Evolutionary conservation across 441 rosid genomes (phyloP), one percentile per base, ranked within the genome.

Genomic region (Theobroma grandiflorum): DNA sequence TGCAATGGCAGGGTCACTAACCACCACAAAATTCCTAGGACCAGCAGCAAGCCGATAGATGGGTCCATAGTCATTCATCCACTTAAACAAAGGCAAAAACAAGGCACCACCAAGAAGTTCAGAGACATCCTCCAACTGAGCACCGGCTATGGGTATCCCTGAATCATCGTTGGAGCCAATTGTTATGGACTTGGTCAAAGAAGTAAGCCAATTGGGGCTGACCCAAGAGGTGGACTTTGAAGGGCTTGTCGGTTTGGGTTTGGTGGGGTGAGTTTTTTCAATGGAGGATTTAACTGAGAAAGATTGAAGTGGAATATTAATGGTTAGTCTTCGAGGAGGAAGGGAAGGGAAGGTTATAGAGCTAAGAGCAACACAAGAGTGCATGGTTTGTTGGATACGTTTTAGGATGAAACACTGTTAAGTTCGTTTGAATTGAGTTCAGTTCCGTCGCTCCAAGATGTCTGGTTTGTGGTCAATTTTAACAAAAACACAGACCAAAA

Each of bases 21-120:
- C 95, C 12, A 94, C 88, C 22, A 96, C 97, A 83, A 96, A 96
- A 80, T 96, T 89, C 71, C 95, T 83, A 3, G 98, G 97, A 33
- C 98, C 99, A 37, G 97, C 94, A 22, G 99, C 98, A 57, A 96
- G 95, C 14, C 98, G 89, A 79, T 96, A 96, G 79, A 96, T 87
- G 72, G 98, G 98, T 20, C 99, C 98, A 80, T 88, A 90, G 83
- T 90, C 85, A 22, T 87, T 92, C 99, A 96, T 96, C 99, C 97
- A 94, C 84, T 94, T 94, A 82, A 90, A 93, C n/a, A 96, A 85
- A 7, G 98, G 98, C 53, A 94, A 86, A 84, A 96, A 96, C 68
- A 94, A 86, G 45, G 97, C 97, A n/a, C 98, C 98, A 1, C 98
- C 98, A 3, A 96, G 91, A 52, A 94, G 98, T 4, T 96, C 98